Evolutionary conservation across 1,284 basidiomycete species (phyloP), one percentile per base, ranked within the genome.

Genomic region (Sparassis latifolia): DNA sequence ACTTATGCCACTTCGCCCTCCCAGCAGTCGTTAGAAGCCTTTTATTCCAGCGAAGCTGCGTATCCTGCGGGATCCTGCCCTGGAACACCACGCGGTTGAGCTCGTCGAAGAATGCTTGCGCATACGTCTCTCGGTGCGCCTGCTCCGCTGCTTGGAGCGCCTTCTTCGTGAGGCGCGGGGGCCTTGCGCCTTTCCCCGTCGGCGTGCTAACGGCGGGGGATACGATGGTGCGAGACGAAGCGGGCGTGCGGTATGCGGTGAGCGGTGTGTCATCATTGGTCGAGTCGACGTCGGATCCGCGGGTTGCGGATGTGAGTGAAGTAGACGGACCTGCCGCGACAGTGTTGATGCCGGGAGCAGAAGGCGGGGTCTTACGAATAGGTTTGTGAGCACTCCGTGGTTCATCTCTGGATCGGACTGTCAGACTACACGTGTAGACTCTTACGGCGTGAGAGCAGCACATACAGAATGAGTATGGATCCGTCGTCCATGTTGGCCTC

Each of bases 11-110:
- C 54, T 74, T 79, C 2, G 90, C 91, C 58, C 80, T 73, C 2
- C 90, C 91, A 0, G 90, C 91, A 0, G 90, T 92, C 2, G 82
- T 84, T 50, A 80, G 61, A 42, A 93, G 63, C 44, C 84, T 72
- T 50, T 81, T 83, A 58, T 76, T 92, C 90, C 90, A 93, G 40
- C 75, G 72, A 2, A 93, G 64, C 52, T 74, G 70, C 2, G 89
- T 84, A 9, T 77, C 68, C 10, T 66, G 61, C 2, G 89, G 87
- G 65, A 99, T 70, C 65, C 81, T 61, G 73, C 85, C 69, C 55
- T 84, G 68, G 73, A 98, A 78, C 70, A 98, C 80, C 66, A 76
- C 64, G 64, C 77, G 55, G 76, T 99, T 78, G 69, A 99, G 73
- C 76, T 94, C 83, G 55, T 81, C 60, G 73, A 98, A 84, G 69